Evolutionary conservation across 345 rosid species (phyloP), one percentile per base, ranked within the genome.

Genomic region (Kandelia obovata): DNA sequence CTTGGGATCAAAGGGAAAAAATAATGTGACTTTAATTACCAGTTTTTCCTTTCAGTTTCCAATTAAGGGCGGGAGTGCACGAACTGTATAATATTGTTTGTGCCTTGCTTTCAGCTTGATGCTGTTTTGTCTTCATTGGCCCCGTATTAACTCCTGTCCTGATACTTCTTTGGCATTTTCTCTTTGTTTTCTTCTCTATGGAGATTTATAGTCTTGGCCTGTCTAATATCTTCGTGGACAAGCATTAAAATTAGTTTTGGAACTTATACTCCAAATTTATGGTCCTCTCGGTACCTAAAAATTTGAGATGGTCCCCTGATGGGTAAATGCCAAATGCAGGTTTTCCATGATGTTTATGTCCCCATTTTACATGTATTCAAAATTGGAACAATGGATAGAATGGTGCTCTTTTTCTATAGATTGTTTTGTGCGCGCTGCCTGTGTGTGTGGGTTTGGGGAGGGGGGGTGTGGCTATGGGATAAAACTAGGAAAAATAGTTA

Each of bases 221-320:
- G 13, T 37, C 7, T 35, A n/a, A 35, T 65, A 13, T 34, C 9
- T 34, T 31, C 26, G 3, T 28, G 17, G 53, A 60, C 53, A 28
- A 51, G 30, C 32, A 65, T 62, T 58, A 21, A 17, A 47, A 8
- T 21, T 59, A 26, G 34, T 63, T 72, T 51, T 51, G 39, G 52
- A 68, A 53, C 32, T 23, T 64, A 0, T 32, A 8, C 23, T 39
- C 6, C 28, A 46, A 59, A n/a, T 11, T 55, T 58, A 71, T 70
- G 82, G 85, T 68, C 85, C 78, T 35, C 46, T 47, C 25, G 57
- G 55, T 32, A 58, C 65, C 58, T 3, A 3, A 17, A 46, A 57
- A 67, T 49, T 55, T 73, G 51, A 56, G 21, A 66, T 31, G 65
- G 78, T 61, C 65, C 71, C 73, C 56, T 20, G 34, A 6, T n/a